Percentiles rank a stretch among this genome's conserved stretches.
Evolutionary conservation across 208 protist genomes (phyloP).

Genomic region (Blechomonas ayalai): DNA sequence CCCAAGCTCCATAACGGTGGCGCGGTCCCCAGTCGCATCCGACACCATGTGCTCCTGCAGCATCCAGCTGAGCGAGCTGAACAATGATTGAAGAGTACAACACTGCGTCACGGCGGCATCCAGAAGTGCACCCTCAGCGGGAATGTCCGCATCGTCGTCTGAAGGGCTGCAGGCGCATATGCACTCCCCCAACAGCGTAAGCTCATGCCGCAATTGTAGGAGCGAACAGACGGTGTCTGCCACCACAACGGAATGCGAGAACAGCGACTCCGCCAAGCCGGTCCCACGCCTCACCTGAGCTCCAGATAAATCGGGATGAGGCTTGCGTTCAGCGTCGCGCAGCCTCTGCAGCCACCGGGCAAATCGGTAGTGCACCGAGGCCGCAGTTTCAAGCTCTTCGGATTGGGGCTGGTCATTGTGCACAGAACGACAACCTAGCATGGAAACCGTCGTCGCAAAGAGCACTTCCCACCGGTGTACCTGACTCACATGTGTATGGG

Average conservation of each 20-base stretch:
- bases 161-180: conserved; percentile 14
- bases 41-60: conserved; percentile 31
- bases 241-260: conserved; percentile 31
- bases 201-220: conserved; percentile 26
- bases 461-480: conserved; percentile 57
- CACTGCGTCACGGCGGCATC: conserved; percentile 37
- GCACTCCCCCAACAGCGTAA: conserved; percentile 22
- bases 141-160: conserved; percentile 6
- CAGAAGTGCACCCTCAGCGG: conserved; percentile 17
- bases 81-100: conserved; percentile 40
- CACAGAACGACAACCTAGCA: conserved; percentile 39
- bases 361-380: conserved; percentile 60
- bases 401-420: conserved; percentile 19
- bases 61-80: conserved; percentile 50
- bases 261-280: conserved; percentile 63
- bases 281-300: conserved; percentile 76
- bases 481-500: conserved; percentile 64
- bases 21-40: conserved; percentile 6
- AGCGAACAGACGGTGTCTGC: conserved; percentile 24
- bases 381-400: conserved; percentile 18
- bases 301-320: conserved; percentile 77
- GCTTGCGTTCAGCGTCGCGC: conserved; percentile 68
- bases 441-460: conserved; percentile 52
- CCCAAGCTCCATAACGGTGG: conserved; percentile 32
- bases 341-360: conserved; percentile 80